phyloP scores from a whole-genome alignment of 106 monocot genomes.

The Platanthera guangdongensis region DNA sequence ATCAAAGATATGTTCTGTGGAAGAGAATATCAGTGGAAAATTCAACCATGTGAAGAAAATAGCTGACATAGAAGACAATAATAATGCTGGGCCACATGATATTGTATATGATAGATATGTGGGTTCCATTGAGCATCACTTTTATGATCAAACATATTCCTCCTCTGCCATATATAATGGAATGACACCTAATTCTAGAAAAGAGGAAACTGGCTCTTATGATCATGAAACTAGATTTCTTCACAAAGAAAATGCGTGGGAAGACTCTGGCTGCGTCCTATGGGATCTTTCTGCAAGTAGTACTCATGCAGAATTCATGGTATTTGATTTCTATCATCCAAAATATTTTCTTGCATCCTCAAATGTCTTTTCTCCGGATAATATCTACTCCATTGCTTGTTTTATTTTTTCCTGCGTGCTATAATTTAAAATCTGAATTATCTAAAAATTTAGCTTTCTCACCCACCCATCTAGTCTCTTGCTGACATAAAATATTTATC shows the following conservation, averaged over 20 bases:
- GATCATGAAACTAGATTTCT: slow-evolving; percentile 11
- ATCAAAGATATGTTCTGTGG: slow-evolving; percentile 1
- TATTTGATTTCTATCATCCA: slow-evolving; percentile 11
- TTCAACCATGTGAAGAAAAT: slow-evolving; percentile 4
- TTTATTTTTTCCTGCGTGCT: too few relatives aligned
- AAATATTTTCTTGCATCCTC: background rate
- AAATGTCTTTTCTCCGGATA: background rate
- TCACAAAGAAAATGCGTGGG: slow-evolving; percentile 52
- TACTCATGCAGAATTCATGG: slow-evolving; percentile 86
- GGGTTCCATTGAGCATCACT: background rate
- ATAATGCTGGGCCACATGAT: slow-evolving; percentile 5
- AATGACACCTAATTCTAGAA: slow-evolving; percentile 4
- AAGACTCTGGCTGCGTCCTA: slow-evolving; percentile 79
- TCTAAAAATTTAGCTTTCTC: too few relatives aligned
- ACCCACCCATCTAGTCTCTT: too few relatives aligned
- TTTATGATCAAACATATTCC: slow-evolving; percentile 1
- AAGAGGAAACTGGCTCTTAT: slow-evolving; percentile 16
- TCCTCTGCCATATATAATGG: slow-evolving; percentile 12
- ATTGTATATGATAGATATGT: slow-evolving; percentile 4
- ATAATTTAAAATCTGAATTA: too few relatives aligned
- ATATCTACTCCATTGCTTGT: too few relatives aligned
- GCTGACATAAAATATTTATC: too few relatives aligned
- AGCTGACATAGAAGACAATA: background rate
- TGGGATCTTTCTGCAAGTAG: slow-evolving; percentile 78
- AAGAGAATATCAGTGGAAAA: background rate